Percentiles rank a stretch among this genome's conserved stretches.
Conservation (phyloP, 768 basidiomycete genomes). For the Hericium coralloides region DNA sequence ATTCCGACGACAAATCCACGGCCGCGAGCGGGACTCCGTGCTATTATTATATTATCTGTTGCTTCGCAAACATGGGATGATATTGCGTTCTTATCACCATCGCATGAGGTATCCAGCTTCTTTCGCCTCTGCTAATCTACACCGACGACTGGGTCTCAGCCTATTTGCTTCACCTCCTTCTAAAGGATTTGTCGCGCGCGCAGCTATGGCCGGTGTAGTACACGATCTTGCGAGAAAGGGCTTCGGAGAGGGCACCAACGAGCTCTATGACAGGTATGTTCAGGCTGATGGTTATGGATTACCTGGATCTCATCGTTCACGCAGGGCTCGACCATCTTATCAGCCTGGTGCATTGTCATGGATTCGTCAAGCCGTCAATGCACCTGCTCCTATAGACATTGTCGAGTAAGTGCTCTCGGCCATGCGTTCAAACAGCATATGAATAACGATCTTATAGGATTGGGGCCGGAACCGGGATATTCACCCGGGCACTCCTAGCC, state of each 20-base stretch:
- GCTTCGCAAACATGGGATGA: no score
- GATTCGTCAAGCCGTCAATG: slow-evolving; percentile 42
- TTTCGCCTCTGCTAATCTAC: no score
- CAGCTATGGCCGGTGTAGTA: slow-evolving; percentile 31
- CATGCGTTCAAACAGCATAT: no score
- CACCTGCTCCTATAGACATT: slow-evolving; percentile 40
- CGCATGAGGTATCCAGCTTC: no score
- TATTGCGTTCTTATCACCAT: no score
- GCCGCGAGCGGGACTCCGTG: no score
- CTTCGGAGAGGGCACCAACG: slow-evolving; percentile 76
- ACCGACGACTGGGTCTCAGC: no score
- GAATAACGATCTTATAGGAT: slow-evolving; percentile 35
- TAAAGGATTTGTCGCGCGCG: no score
- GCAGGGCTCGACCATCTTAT: slow-evolving; percentile 78
- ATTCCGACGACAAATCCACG: no score
- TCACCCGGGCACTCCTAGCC: slow-evolving; percentile 71
- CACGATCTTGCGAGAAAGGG: slow-evolving; percentile 64
- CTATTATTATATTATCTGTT: no score
- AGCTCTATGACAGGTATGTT: slow-evolving; percentile 62
- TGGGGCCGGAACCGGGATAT: slow-evolving; percentile 83
- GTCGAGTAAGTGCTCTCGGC: slow-evolving; percentile 49
- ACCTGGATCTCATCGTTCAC: not conserved
- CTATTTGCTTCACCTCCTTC: no score
- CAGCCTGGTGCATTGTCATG: slow-evolving; percentile 51
- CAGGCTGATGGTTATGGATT: not conserved